Conservation (phyloP, 1,284 basidiomycete species). For the Agaricales sp. region DNA sequence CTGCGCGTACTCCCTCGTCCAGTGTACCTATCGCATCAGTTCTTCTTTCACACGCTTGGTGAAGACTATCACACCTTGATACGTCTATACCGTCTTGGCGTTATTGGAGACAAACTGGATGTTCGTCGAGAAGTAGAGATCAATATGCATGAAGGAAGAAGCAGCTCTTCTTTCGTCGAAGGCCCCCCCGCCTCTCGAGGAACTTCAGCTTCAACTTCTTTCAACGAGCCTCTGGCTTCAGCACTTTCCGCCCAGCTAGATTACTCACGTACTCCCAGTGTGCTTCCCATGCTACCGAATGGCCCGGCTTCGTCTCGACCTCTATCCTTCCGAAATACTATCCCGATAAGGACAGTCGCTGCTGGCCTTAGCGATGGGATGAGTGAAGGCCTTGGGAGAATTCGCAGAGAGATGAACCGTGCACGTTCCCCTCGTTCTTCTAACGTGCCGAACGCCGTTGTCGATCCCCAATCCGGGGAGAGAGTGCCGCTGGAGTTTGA, state of each 20-base stretch:
- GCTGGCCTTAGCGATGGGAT: conserved; percentile 45
- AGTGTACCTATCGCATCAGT: conserved; percentile 75
- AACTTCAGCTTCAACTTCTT: conserved; percentile 38
- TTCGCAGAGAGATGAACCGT: conserved; percentile 43
- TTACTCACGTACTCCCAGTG: conserved; percentile 33
- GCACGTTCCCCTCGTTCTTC: conserved; percentile 26
- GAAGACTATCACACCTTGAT: conserved; percentile 76
- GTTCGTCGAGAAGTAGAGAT: conserved; percentile 66
- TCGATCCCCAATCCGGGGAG: conserved; percentile 17
- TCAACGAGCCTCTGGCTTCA: conserved; percentile 69
- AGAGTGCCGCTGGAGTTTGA: conserved; percentile 57
- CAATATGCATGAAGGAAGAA: conserved; percentile 32
- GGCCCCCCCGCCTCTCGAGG: conserved; percentile 32
- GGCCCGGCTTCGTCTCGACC: conserved; percentile 35
- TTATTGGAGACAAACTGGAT: conserved; percentile 50
- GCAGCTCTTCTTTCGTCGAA: conserved; percentile 44
- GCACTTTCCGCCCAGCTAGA: conserved; percentile 62
- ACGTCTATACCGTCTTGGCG: conserved; percentile 53
- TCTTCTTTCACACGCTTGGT: conserved; percentile 64
- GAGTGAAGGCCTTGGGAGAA: conserved; percentile 40
- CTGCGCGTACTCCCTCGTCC: conserved; percentile 53
- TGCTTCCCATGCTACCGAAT: conserved; percentile 73
- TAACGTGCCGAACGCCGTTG: conserved; percentile 21
- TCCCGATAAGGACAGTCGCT: conserved; percentile 45
- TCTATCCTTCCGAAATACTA: conserved; percentile 35